Percentiles rank a stretch among this genome's conserved stretches.
Conservation (phyloP, 805 yeast species). For the Kregervanrija delftensis region DNA sequence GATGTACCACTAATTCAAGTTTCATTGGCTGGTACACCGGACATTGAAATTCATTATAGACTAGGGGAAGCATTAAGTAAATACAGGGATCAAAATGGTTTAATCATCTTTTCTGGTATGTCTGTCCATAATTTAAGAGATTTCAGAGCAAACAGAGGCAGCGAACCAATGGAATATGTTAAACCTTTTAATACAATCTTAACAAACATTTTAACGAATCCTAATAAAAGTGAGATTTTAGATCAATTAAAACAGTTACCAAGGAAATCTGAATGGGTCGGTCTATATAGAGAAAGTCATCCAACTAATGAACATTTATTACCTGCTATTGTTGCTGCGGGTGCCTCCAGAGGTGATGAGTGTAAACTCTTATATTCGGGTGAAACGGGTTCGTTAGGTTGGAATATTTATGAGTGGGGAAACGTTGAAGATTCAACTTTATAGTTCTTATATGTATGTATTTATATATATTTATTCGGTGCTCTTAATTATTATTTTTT, state of each 20-base stretch:
- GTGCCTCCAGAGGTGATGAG: constrained; percentile 39
- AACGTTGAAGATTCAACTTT: neutral
- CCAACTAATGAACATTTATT: constrained; percentile 73
- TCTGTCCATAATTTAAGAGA: constrained; percentile 71
- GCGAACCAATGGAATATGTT: constrained; percentile 38
- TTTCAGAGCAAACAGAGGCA: constrained; percentile 23
- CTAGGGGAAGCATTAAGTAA: constrained; percentile 50
- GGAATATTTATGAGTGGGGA: constrained; percentile 57
- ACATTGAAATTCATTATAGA: constrained; percentile 37
- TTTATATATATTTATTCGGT: neutral
- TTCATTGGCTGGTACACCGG: constrained; percentile 36
- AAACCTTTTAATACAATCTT: constrained; percentile 44
- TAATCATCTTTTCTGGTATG: constrained; percentile 68
- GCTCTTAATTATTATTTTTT: neutral
- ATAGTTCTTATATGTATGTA: too few relatives aligned
- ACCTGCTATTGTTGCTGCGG: constrained; percentile 58
- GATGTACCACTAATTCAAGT: constrained; percentile 46
- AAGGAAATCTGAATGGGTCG: constrained; percentile 17
- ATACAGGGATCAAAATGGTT: constrained; percentile 45
- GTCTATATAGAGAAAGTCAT: constrained; percentile 45
- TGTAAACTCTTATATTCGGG: constrained; percentile 42
- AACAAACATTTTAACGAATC: constrained; percentile 29
- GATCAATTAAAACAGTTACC: constrained; percentile 31
- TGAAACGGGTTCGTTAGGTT: constrained; percentile 46
- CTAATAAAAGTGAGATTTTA: constrained; percentile 27